phyloP scores from a whole-genome alignment of 768 basidiomycete genomes.

The Pleurotus tuoliensis region DNA sequence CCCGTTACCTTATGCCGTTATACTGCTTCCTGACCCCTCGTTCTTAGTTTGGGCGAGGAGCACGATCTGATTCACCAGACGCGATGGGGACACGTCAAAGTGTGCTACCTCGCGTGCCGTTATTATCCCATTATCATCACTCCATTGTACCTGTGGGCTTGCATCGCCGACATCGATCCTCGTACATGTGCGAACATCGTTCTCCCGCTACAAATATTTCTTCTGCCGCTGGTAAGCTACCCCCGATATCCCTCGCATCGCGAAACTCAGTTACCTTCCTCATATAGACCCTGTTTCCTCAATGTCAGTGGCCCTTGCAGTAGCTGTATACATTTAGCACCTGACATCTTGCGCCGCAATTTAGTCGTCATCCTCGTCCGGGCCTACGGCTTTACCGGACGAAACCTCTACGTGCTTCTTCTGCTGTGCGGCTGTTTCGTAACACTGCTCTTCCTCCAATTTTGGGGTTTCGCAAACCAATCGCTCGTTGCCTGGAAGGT shows the following conservation, averaged over 20 bases:
- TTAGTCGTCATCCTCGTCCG: conserved; percentile 21
- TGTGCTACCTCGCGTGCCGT: conserved; percentile 20
- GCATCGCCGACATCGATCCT: conserved; percentile 16
- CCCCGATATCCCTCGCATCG: neutral
- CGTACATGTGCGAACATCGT: conserved; percentile 15
- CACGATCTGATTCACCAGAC: conserved; percentile 16
- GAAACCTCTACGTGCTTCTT: conserved; percentile 9
- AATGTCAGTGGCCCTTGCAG: neutral
- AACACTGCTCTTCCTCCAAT: conserved; percentile 12
- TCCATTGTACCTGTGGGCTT: conserved; percentile 21
- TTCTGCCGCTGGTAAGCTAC: conserved; percentile 21
- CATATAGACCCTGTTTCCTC: conserved; percentile 2
- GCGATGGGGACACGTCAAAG: conserved; percentile 19
- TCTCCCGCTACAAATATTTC: conserved; percentile 16
- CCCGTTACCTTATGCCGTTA: neutral
- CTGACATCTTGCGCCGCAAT: neutral
- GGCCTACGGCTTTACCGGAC: conserved; percentile 25
- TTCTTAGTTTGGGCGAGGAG: neutral
- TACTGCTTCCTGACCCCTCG: neutral
- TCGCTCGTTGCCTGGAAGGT: conserved; percentile 11
- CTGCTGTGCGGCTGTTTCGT: conserved; percentile 13
- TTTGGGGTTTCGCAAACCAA: conserved; percentile 20
- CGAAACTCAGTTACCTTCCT: neutral
- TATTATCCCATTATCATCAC: conserved; percentile 24
- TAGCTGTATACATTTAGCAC: neutral